Evolutionary conservation across 495 filamentous ascomycete genomes (phyloP).

Genomic region (Penicillium cataractarum): DNA sequence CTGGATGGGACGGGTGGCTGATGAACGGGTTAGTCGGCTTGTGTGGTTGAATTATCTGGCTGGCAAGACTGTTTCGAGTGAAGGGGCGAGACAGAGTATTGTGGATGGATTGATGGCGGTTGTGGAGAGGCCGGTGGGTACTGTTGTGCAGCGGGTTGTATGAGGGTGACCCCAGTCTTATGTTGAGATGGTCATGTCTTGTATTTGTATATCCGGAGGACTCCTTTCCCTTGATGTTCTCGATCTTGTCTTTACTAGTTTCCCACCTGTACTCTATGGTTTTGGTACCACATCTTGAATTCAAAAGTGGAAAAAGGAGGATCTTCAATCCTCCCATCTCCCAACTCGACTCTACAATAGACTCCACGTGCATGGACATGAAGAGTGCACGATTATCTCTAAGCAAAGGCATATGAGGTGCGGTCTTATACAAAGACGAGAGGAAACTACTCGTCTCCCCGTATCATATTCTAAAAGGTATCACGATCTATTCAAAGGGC

Average conservation of each 20-base stretch:
- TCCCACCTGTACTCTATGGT: slow-evolving; percentile 5
- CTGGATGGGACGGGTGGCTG: slow-evolving; percentile 68
- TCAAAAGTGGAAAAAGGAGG: background rate
- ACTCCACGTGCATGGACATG: background rate
- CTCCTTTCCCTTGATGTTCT: background rate
- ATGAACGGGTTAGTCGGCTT: slow-evolving; percentile 77
- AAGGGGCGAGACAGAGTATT: slow-evolving; percentile 76
- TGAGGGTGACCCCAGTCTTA: slow-evolving; percentile 21
- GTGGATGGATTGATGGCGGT: slow-evolving; percentile 87
- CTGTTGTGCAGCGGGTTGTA: slow-evolving; percentile 73
- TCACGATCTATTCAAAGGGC: slow-evolving; percentile 52
- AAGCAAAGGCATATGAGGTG: background rate
- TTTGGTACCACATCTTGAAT: background rate
- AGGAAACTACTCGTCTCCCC: background rate
- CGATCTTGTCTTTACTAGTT: slow-evolving; percentile 5
- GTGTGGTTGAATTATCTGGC: slow-evolving; percentile 91
- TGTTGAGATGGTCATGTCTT: background rate
- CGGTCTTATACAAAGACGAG: background rate
- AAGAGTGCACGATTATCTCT: background rate
- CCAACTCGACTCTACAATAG: background rate
- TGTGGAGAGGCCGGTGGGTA: slow-evolving; percentile 87
- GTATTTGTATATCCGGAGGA: slow-evolving; percentile 20
- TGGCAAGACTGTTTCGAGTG: slow-evolving; percentile 84
- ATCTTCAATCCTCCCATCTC: background rate
- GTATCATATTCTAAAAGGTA: background rate